Percentiles rank a stretch among this genome's conserved stretches.
phyloP scores from a whole-genome alignment of 2,329 filamentous ascomycete genomes.

The Boeremia lycopersici region DNA sequence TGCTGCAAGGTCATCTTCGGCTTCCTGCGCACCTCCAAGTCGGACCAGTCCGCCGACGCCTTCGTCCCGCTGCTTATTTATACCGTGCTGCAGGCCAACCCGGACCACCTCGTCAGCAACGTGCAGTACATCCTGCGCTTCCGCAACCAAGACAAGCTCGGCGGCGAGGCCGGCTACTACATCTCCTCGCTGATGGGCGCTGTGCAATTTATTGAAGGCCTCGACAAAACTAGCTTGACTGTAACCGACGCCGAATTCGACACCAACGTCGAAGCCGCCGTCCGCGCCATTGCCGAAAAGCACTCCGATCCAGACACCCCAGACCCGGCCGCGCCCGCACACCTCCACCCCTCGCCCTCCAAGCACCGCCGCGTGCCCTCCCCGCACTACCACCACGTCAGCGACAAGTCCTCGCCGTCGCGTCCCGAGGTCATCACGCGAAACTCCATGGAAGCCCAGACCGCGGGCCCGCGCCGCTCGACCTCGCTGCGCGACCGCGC shows the following conservation, averaged over 20 bases:
- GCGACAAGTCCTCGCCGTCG: constrained; percentile 57
- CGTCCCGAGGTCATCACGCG: constrained; percentile 64
- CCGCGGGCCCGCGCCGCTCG: constrained; percentile 62
- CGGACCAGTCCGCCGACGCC: constrained; percentile 92
- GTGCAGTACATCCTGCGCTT: constrained; percentile 98
- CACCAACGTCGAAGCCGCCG: constrained; percentile 91
- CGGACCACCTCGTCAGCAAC: constrained; percentile 94
- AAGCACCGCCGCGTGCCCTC: constrained; percentile 48
- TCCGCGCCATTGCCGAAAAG: constrained; percentile 92
- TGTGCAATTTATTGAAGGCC: constrained; percentile 94
- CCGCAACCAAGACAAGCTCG: constrained; percentile 94
- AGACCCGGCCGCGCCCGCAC: constrained; percentile 23
- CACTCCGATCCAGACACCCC: constrained; percentile 59
- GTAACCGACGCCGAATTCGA: constrained; percentile 97
- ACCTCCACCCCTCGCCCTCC: constrained; percentile 26
- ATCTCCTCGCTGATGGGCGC: constrained; percentile 95
- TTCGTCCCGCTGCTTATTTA: constrained; percentile 93
- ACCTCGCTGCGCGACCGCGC: constrained; percentile 57
- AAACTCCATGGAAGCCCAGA: constrained; percentile 65
- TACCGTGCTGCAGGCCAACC: constrained; percentile 91
- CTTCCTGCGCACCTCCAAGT: constrained; percentile 87
- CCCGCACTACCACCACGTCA: constrained; percentile 52
- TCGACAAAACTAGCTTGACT: constrained; percentile 91
- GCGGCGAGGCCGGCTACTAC: constrained; percentile 98
- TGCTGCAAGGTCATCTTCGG: constrained; percentile 99